Percentiles rank a stretch among this genome's conserved stretches.
These are phyloP conservation scores for Neoboletus brunneissimus DNA, from an alignment of 768 basidiomycete genomes.

Conservation along the genomic window DNA sequence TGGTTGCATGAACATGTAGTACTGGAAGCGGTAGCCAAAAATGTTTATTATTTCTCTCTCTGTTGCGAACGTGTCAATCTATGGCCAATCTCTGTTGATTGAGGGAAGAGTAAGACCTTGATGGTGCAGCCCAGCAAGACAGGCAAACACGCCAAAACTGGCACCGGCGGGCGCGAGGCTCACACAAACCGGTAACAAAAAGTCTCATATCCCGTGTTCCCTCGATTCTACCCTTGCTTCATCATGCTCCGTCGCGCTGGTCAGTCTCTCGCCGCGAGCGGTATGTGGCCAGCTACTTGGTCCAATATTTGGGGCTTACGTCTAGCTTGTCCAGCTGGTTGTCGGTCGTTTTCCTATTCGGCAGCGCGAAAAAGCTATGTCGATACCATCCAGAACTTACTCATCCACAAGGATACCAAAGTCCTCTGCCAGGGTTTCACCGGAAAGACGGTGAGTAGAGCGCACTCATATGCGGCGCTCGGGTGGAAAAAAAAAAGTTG, in stretches of 20 bases:
- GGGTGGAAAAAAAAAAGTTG: not conserved
- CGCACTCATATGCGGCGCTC: not conserved
- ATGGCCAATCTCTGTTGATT: not conserved
- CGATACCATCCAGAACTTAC: slow-evolving; percentile 87
- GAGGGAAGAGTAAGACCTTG: no score
- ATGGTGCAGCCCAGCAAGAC: not conserved
- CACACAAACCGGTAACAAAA: slow-evolving; percentile 12
- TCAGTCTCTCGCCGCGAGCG: slow-evolving; percentile 50
- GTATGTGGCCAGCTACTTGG: slow-evolving; percentile 36
- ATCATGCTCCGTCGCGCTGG: slow-evolving; percentile 59
- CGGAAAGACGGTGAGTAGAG: slow-evolving; percentile 79
- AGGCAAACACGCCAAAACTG: slow-evolving; percentile 28
- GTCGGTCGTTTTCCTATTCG: slow-evolving; percentile 81
- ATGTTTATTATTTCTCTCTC: slow-evolving; percentile 12
- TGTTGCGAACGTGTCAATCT: not conserved
- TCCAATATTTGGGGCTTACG: not conserved
- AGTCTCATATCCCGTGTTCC: slow-evolving; percentile 4
- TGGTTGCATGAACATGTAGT: slow-evolving; percentile 14
- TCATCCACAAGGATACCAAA: slow-evolving; percentile 91
- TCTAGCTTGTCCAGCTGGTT: slow-evolving; percentile 45
- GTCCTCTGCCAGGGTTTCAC: slow-evolving; percentile 92
- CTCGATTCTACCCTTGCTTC: slow-evolving; percentile 11
- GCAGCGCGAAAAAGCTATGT: slow-evolving; percentile 75
- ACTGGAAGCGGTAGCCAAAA: slow-evolving; percentile 12
- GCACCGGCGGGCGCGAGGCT: slow-evolving; percentile 20